These are phyloP conservation scores for Penicillium olsonii DNA, from an alignment of 2,329 filamentous ascomycete species.

Conservation along the genomic window DNA sequence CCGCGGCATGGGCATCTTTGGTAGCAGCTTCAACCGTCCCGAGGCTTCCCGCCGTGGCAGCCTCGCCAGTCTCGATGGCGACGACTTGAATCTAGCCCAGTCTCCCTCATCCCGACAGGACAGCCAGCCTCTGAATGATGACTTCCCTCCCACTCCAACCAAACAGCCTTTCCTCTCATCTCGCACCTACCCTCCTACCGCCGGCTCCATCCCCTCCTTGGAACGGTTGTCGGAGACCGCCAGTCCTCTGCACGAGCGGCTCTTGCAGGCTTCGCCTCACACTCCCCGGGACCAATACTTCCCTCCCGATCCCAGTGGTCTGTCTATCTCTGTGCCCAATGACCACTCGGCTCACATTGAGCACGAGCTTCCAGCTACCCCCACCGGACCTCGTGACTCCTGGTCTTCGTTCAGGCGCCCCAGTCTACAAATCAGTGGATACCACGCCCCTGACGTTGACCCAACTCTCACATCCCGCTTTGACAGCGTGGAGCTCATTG, in stretches of 20 bases:
- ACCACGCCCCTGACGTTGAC: slow-evolving; percentile 74
- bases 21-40: slow-evolving; percentile 53
- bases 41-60: slow-evolving; percentile 63
- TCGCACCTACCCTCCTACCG: slow-evolving; percentile 35
- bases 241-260: slow-evolving; percentile 57
- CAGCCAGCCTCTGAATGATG: slow-evolving; percentile 63
- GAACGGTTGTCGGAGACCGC: slow-evolving; percentile 37
- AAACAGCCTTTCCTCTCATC: slow-evolving; percentile 56
- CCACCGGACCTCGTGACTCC: slow-evolving; percentile 66
- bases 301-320: slow-evolving; percentile 75
- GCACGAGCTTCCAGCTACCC: slow-evolving; percentile 71
- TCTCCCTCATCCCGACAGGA: slow-evolving; percentile 58
- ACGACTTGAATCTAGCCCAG: slow-evolving; percentile 64
- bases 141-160: slow-evolving; percentile 91
- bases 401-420: slow-evolving; percentile 62
- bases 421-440: slow-evolving; percentile 68
- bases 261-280: slow-evolving; percentile 63
- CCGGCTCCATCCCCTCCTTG: slow-evolving; percentile 36
- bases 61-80: slow-evolving; percentile 77
- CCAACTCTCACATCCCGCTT: slow-evolving; percentile 73
- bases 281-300: slow-evolving; percentile 76
- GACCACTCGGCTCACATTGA: slow-evolving; percentile 44
- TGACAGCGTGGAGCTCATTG: slow-evolving; percentile 75
- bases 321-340: slow-evolving; percentile 73
- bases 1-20: slow-evolving; percentile 64